phyloP scores from a whole-genome alignment of 2,329 filamentous ascomycete species.

The Fusarium sp. region DNA sequence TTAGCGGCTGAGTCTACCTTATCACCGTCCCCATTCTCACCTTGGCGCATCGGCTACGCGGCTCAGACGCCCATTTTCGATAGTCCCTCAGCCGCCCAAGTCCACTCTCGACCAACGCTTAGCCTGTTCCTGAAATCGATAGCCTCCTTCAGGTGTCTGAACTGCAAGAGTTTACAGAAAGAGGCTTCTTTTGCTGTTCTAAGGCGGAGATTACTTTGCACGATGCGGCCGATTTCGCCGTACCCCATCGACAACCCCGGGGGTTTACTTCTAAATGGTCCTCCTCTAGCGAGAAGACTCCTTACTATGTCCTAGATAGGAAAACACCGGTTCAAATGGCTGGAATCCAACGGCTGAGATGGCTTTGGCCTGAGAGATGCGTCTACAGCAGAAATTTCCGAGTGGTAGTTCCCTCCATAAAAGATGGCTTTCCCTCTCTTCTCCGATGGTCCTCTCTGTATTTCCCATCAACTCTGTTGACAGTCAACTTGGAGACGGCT shows the following conservation, averaged over 20 bases:
- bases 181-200: constrained; percentile 6
- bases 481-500: constrained; percentile 46
- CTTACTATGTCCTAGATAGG: constrained; percentile 36
- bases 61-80: constrained; percentile 25
- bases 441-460: constrained; percentile 11
- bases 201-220: constrained; percentile 37
- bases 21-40: constrained; percentile 2
- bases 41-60: constrained; percentile 30
- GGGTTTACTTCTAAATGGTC: constrained; percentile 2
- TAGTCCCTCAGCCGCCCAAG: constrained; percentile 23
- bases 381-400: constrained; percentile 6
- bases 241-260: constrained; percentile 9
- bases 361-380: constrained; percentile 14
- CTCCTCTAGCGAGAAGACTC: constrained; percentile 10
- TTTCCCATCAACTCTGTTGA: constrained; percentile 39
- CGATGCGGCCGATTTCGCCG: constrained; percentile 3
- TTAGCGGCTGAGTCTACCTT: constrained; percentile 3
- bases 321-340: constrained; percentile 39
- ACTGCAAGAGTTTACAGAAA: constrained; percentile 16
- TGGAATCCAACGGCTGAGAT: constrained; percentile 15
- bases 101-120: constrained; percentile 38
- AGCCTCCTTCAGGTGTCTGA: constrained; percentile 12
- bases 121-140: constrained; percentile 49
- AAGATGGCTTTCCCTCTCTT: constrained; percentile 12
- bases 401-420: constrained; percentile 10